Percentiles rank a stretch among this genome's conserved stretches.
Evolutionary conservation across 2,329 filamentous ascomycete species (phyloP).

Genomic region (Pseudogymnoascus sp.): DNA sequence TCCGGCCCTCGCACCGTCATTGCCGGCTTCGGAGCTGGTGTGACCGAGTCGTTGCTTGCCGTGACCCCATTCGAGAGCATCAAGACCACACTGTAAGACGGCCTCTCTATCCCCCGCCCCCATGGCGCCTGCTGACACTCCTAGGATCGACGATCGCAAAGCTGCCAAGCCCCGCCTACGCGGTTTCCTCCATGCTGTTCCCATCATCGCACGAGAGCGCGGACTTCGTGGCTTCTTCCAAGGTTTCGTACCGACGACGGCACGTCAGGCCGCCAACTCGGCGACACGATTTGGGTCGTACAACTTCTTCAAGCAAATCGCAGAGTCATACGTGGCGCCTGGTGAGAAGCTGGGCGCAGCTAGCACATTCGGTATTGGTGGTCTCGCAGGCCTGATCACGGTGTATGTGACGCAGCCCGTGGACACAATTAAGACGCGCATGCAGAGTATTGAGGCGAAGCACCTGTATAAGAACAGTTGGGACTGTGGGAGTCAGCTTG

Average conservation of each 20-base stretch:
- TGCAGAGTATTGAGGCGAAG: conserved; percentile 91
- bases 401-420: conserved; percentile 72
- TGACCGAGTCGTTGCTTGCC: conserved; percentile 86
- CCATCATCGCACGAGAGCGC: conserved; percentile 80
- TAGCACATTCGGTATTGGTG: conserved; percentile 87
- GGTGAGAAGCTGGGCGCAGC: conserved; percentile 88
- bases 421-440: conserved; percentile 93
- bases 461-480: conserved; percentile 80
- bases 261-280: conserved; percentile 88
- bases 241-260: conserved; percentile 90
- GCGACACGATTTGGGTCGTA: conserved; percentile 88
- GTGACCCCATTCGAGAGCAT: conserved; percentile 98
- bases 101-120: background rate
- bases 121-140: background rate
- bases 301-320: conserved; percentile 82
- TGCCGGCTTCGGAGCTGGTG: conserved; percentile 88
- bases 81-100: conserved; percentile 76
- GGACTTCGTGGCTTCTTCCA: conserved; percentile 93
- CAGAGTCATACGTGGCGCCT: conserved; percentile 84
- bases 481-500: conserved; percentile 73
- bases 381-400: conserved; percentile 81
- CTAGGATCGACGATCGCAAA: conserved; percentile 90
- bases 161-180: conserved; percentile 75
- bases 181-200: conserved; percentile 86
- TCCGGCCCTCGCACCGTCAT: conserved; percentile 86